Percentiles rank a stretch among this genome's conserved stretches.
These are phyloP conservation scores for Dicorynia guianensis DNA, from an alignment of 306 rosid species.

Conservation along the genomic window DNA sequence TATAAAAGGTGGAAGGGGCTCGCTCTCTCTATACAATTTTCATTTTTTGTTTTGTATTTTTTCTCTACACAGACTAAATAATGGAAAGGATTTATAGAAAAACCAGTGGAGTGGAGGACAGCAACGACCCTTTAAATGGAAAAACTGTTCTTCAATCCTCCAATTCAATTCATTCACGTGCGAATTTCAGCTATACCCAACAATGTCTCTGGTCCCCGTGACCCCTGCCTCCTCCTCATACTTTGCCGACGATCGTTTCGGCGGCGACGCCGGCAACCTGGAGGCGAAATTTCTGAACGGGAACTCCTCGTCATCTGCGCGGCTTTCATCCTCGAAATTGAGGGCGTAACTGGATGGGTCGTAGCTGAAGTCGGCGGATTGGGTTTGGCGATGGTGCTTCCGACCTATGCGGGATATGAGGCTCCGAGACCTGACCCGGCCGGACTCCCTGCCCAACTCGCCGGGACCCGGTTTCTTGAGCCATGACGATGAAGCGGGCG, in stretches of 20 bases:
- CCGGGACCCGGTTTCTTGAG: constrained; percentile 21
- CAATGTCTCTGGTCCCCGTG: constrained; percentile 12
- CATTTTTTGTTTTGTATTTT: too few species aligned
- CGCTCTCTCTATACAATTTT: too few species aligned
- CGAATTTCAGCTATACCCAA: constrained; percentile 21
- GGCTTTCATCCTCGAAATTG: constrained; percentile 47
- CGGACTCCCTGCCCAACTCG: background rate
- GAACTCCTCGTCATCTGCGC: background rate
- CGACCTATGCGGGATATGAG: constrained; percentile 7
- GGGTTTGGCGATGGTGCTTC: constrained; percentile 16
- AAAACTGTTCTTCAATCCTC: background rate
- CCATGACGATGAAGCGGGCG: background rate
- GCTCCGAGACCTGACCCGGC: constrained; percentile 22
- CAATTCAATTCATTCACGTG: background rate
- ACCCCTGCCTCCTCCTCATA: background rate
- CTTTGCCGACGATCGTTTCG: background rate
- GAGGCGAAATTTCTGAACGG: constrained; percentile 38
- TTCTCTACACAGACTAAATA: too few species aligned
- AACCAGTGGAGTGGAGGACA: too few species aligned
- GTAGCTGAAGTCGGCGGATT: constrained; percentile 51
- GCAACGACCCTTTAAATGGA: too few species aligned
- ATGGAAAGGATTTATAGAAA: too few species aligned
- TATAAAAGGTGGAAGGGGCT: too few species aligned
- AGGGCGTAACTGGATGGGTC: constrained; percentile 56
- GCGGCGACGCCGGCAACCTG: constrained; percentile 40